A percentile compares a stretch with the other conserved stretches of the same genome.
Evolutionary conservation across 2,329 filamentous ascomycete species (phyloP).

Genomic region (Xylaria multiplex): DNA sequence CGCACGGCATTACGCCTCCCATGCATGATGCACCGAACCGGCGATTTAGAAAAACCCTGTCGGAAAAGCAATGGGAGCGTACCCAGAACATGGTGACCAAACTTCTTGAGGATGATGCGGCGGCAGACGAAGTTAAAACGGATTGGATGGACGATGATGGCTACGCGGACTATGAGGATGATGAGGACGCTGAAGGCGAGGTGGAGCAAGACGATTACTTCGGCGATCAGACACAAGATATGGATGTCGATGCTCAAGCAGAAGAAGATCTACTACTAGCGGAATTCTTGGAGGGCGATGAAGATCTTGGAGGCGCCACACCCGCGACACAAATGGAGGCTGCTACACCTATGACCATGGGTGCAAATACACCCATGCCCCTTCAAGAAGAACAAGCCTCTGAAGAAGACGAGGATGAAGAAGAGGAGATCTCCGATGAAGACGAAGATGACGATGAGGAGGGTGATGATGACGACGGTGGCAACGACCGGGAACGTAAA

Average conservation of each 20-base stretch:
- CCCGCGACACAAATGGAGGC: constrained; percentile 56
- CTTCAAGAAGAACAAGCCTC: constrained; percentile 58
- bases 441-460: constrained; percentile 65
- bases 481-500: constrained; percentile 64
- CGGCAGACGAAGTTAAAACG: constrained; percentile 67
- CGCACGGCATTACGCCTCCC: constrained; percentile 87
- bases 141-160: constrained; percentile 68
- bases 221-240: constrained; percentile 50
- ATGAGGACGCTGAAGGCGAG: constrained; percentile 60
- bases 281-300: constrained; percentile 34
- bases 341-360: constrained; percentile 57
- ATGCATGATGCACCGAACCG: constrained; percentile 87
- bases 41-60: constrained; percentile 84
- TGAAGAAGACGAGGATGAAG: constrained; percentile 54
- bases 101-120: constrained; percentile 75
- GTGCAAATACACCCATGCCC: constrained; percentile 57
- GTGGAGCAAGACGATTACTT: constrained; percentile 65
- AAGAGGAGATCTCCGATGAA: constrained; percentile 59
- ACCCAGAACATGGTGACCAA: constrained; percentile 83
- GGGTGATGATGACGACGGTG: constrained; percentile 64
- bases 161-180: constrained; percentile 56
- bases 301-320: constrained; percentile 51
- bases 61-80: constrained; percentile 83
- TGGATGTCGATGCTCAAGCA: constrained; percentile 48
- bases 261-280: constrained; percentile 55